Evolutionary conservation across 2,329 filamentous ascomycete genomes (phyloP).

Genomic region (Monosporascus sp.): DNA sequence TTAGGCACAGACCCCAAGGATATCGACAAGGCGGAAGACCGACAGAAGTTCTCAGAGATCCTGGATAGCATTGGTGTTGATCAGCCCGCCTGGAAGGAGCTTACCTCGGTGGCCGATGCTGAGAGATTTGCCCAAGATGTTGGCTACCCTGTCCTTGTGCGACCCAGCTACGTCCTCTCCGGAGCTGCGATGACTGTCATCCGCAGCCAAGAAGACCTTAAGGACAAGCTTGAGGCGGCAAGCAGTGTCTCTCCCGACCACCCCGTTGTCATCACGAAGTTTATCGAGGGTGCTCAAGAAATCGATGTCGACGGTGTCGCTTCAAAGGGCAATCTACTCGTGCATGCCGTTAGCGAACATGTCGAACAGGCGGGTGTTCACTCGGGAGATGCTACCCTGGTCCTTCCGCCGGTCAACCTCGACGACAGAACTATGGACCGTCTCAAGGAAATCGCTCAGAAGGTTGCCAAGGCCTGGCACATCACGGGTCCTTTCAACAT

Average conservation of each 20-base stretch:
- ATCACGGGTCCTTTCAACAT: constrained; percentile 99
- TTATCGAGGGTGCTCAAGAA: constrained; percentile 93
- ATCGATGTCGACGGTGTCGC: constrained; percentile 95
- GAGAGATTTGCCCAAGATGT: constrained; percentile 80
- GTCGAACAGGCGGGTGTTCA: constrained; percentile 96
- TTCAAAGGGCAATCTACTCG: constrained; percentile 74
- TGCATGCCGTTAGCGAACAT: constrained; percentile 94
- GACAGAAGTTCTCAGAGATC: constrained; percentile 97
- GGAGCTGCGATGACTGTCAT: constrained; percentile 99
- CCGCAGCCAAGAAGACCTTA: constrained; percentile 77
- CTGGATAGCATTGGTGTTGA: constrained; percentile 95
- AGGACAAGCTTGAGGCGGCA: constrained; percentile 90
- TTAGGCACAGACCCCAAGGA: constrained; percentile 89
- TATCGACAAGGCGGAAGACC: constrained; percentile 96
- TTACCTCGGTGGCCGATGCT: constrained; percentile 84
- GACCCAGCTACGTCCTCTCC: constrained; percentile 91
- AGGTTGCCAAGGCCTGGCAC: constrained; percentile 94
- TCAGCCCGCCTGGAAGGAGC: constrained; percentile 96
- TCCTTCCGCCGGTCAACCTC: constrained; percentile 80
- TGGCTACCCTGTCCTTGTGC: constrained; percentile 89
- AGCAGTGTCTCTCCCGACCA: constrained; percentile 90
- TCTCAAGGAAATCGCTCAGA: constrained; percentile 91
- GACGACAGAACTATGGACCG: constrained; percentile 74
- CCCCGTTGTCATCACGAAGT: constrained; percentile 96
- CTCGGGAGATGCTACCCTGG: constrained; percentile 92